Evolutionary conservation across 495 filamentous ascomycete species (phyloP).

Genomic region (Penicillium antarcticum): DNA sequence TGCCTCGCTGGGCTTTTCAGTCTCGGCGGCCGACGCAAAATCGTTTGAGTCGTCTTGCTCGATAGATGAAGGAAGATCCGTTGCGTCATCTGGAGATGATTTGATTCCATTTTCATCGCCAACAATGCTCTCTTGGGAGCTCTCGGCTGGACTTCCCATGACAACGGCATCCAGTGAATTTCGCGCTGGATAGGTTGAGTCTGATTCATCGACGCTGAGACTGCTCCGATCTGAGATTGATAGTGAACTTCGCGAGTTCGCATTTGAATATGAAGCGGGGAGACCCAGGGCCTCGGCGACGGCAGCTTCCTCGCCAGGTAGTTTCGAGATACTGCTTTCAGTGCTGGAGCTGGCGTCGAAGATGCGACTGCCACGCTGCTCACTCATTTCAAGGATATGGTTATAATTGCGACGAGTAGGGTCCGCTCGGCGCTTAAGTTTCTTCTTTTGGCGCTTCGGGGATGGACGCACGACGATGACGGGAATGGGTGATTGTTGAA

Average conservation of each 20-base stretch:
- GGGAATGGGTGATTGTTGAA: slow-evolving; percentile 95
- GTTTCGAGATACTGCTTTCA: slow-evolving; percentile 34
- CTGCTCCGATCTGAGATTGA: slow-evolving; percentile 46
- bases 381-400: slow-evolving; percentile 66
- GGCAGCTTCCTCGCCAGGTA: slow-evolving; percentile 63
- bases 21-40: slow-evolving; percentile 3
- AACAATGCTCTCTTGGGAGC: slow-evolving; percentile 37
- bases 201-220: slow-evolving; percentile 31
- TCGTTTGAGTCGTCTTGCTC: slow-evolving; percentile 9
- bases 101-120: slow-evolving; percentile 8
- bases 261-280: slow-evolving; percentile 37
- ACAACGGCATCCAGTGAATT: slow-evolving; percentile 28
- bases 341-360: slow-evolving; percentile 50
- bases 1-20: neutral
- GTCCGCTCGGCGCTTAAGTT: slow-evolving; percentile 79
- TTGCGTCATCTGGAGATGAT: slow-evolving; percentile 5
- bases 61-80: neutral
- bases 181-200: slow-evolving; percentile 21
- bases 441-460: slow-evolving; percentile 88
- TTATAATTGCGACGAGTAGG: slow-evolving; percentile 76
- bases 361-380: slow-evolving; percentile 49
- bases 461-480: slow-evolving; percentile 92
- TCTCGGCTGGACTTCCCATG: slow-evolving; percentile 30
- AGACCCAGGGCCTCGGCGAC: slow-evolving; percentile 70
- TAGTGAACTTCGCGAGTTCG: slow-evolving; percentile 45